A percentile compares a stretch with the other conserved stretches of the same genome.
These are phyloP conservation scores for Quercus robur DNA, from an alignment of 306 rosid species.

Conservation along the genomic window DNA sequence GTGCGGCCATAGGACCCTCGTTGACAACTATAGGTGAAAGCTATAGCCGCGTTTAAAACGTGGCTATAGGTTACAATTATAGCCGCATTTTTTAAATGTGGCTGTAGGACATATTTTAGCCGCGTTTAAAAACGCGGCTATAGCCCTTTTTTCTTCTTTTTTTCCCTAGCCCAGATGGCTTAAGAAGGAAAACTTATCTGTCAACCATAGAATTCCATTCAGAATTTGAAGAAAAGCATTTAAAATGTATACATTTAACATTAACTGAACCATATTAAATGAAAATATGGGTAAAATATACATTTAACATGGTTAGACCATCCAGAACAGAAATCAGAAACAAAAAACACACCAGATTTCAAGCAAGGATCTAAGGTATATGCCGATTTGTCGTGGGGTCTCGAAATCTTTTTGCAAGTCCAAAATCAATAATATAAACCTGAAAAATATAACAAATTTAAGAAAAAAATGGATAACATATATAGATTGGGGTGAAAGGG, in stretches of 20 bases:
- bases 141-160: too few relatives aligned
- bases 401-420: conserved; percentile 72
- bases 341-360: not conserved
- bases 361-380: conserved; percentile 35
- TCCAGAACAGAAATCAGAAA: conserved; percentile 11
- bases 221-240: conserved; percentile 1
- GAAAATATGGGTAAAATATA: conserved; percentile 2
- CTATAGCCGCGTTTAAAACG: too few relatives aligned
- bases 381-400: conserved; percentile 65
- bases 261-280: not conserved
- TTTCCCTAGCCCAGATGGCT: too few relatives aligned
- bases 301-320: conserved; percentile 3
- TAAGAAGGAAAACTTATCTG: not conserved
- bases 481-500: conserved; percentile 1
- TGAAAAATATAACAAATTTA: conserved; percentile 23
- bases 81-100: too few relatives aligned
- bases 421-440: conserved; percentile 82
- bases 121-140: too few relatives aligned
- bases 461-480: not conserved
- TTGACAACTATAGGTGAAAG: too few relatives aligned
- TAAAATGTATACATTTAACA: not conserved
- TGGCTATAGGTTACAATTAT: too few relatives aligned
- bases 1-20: too few relatives aligned
- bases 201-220: not conserved
- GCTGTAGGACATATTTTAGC: too few relatives aligned